A percentile compares a stretch with the other conserved stretches of the same genome.
Conservation (phyloP, 495 filamentous ascomycete genomes). For the Rostrohypoxylon terebratum region DNA sequence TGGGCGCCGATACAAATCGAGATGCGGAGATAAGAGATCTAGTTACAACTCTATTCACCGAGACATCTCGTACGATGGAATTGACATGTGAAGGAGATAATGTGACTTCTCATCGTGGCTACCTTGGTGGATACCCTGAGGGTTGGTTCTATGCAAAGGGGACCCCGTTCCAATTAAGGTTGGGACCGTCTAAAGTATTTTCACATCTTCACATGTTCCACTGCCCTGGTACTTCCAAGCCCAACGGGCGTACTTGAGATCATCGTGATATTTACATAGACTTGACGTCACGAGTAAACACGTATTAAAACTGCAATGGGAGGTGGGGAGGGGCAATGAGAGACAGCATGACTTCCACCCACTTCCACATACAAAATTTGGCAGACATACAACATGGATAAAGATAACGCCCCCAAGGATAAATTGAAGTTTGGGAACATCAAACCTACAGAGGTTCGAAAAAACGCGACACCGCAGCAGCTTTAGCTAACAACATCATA, state of each 20-base stretch:
- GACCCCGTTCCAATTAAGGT: not conserved
- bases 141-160: too few species aligned
- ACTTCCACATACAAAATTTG: not conserved
- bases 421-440: conserved; percentile 19
- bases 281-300: not conserved
- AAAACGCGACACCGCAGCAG: not conserved
- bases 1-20: not conserved
- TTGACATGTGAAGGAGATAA: not conserved
- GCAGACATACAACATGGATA: conserved; percentile 15
- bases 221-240: not conserved
- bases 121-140: too few species aligned
- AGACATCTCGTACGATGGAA: not conserved
- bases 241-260: not conserved
- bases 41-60: too few species aligned
- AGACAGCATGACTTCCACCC: not conserved
- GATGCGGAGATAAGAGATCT: not conserved
- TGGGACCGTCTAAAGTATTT: not conserved
- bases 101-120: not conserved
- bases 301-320: not conserved
- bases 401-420: conserved; percentile 22
- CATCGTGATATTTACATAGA: not conserved
- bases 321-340: not conserved
- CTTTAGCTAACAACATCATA: not conserved
- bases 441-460: conserved; percentile 41
- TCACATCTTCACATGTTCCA: not conserved